A percentile compares a stretch with the other conserved stretches of the same genome.
Evolutionary conservation across 345 rosid genomes (phyloP).

Genomic region (Lagerstroemia speciosa): DNA sequence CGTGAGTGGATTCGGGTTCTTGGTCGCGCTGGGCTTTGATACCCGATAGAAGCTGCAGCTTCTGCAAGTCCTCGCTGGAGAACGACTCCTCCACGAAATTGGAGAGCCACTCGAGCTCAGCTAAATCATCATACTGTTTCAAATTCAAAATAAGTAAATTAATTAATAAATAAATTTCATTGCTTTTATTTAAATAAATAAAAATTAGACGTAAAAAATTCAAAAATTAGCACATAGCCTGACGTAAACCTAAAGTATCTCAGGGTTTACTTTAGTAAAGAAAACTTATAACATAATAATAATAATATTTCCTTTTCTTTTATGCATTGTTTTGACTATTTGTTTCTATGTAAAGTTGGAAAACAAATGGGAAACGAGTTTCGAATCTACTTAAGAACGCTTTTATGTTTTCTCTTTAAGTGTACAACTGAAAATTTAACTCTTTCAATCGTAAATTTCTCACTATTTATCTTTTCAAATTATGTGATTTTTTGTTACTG

Average conservation of each 20-base stretch:
- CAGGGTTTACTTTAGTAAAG: neutral
- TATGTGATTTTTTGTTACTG: too few relatives aligned
- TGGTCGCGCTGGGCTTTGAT: slow-evolving; percentile 46
- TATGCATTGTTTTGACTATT: neutral
- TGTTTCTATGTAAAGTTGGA: too few relatives aligned
- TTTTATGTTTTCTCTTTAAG: too few relatives aligned
- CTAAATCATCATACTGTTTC: slow-evolving; percentile 86
- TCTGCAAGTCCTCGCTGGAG: slow-evolving; percentile 79
- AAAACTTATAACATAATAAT: neutral
- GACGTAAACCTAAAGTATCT: slow-evolving; percentile 1
- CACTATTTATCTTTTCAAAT: too few relatives aligned
- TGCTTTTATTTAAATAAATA: neutral
- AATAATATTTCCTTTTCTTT: neutral
- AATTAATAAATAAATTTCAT: neutral
- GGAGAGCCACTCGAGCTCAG: slow-evolving; percentile 96
- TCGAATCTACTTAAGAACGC: neutral
- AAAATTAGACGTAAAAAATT: neutral
- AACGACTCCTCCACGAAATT: slow-evolving; percentile 92
- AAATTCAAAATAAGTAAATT: too few relatives aligned
- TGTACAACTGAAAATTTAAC: too few relatives aligned
- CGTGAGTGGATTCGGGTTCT: slow-evolving; percentile 31
- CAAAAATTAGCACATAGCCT: neutral
- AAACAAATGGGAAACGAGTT: neutral
- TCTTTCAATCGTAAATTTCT: too few relatives aligned
- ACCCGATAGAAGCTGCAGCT: slow-evolving; percentile 78